Percentiles rank a stretch among this genome's conserved stretches.
These are phyloP conservation scores for Leccinum cinnamomeum DNA, from an alignment of 1,284 basidiomycete genomes.

Conservation along the genomic window DNA sequence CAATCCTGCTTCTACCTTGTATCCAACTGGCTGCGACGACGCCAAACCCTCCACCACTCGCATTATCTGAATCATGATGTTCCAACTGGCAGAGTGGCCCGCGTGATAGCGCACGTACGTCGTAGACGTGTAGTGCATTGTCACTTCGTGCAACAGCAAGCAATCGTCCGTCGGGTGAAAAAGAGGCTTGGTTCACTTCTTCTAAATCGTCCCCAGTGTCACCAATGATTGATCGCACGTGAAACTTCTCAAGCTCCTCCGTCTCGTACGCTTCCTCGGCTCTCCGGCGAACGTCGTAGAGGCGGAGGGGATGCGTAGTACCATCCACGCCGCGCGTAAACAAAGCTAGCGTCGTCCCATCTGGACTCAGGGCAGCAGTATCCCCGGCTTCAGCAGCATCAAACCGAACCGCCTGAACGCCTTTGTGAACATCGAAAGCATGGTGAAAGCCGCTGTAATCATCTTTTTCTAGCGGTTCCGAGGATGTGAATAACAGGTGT, in stretches of 20 bases:
- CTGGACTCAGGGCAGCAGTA: constrained; percentile 44
- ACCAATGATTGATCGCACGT: constrained; percentile 4
- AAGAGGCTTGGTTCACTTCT: constrained; percentile 51
- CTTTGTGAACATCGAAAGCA: constrained; percentile 45
- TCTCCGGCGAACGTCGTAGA: constrained; percentile 52
- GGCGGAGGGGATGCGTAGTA: constrained; percentile 41
- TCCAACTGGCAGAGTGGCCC: constrained; percentile 47
- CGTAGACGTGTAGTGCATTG: constrained; percentile 61
- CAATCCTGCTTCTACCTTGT: constrained; percentile 41
- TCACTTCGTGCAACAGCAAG: constrained; percentile 61
- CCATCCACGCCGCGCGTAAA: constrained; percentile 41
- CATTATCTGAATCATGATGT: constrained; percentile 43
- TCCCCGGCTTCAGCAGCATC: constrained; percentile 55
- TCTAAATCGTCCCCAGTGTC: constrained; percentile 33
- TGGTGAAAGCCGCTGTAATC: constrained; percentile 47
- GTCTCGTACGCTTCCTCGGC: constrained; percentile 29
- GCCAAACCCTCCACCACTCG: constrained; percentile 45
- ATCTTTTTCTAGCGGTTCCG: constrained; percentile 43
- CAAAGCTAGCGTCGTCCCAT: constrained; percentile 48
- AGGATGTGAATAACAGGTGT: constrained; percentile 55
- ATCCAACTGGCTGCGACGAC: constrained; percentile 59
- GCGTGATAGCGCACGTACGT: constrained; percentile 51
- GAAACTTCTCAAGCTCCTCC: constrained; percentile 31
- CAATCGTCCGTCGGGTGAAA: constrained; percentile 61
- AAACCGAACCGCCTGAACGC: constrained; percentile 37